Evolutionary conservation across 306 rosid genomes (phyloP).

Genomic region (Datisca glomerata): DNA sequence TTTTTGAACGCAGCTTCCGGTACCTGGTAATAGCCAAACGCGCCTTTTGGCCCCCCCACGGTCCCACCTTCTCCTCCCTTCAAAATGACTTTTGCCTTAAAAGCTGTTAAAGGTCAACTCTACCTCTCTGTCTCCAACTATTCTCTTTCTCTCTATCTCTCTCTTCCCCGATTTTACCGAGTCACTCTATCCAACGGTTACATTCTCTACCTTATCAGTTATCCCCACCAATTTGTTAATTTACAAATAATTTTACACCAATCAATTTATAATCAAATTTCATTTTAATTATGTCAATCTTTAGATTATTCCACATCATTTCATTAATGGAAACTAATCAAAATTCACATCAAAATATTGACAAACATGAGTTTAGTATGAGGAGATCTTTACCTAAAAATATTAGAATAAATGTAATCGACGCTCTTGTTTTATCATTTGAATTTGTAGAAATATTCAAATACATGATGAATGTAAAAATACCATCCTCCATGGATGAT

Average conservation of each 20-base stretch:
- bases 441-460: too few species aligned
- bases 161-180: constrained; percentile 2
- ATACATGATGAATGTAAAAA: too few species aligned
- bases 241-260: too few species aligned
- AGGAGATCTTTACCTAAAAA: too few species aligned
- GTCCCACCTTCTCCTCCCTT: constrained; percentile 20
- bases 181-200: constrained; percentile 64
- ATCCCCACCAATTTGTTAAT: not conserved
- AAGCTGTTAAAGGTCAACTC: constrained; percentile 68
- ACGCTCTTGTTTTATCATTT: too few species aligned
- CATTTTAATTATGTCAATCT: too few species aligned
- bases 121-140: constrained; percentile 52
- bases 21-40: constrained; percentile 28
- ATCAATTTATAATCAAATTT: too few species aligned
- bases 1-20: constrained; percentile 17
- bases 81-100: constrained; percentile 43
- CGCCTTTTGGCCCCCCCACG: not conserved
- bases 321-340: not conserved
- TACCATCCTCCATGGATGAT: too few species aligned
- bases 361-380: too few species aligned
- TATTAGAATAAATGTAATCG: too few species aligned
- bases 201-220: constrained; percentile 29
- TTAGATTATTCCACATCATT: not conserved
- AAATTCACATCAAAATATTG: too few species aligned
- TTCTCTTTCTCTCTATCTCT: not conserved